Evolutionary conservation across 805 yeast species (phyloP), one percentile per base, ranked within the genome.

Genomic region (Yarrowia yakushimensis): DNA sequence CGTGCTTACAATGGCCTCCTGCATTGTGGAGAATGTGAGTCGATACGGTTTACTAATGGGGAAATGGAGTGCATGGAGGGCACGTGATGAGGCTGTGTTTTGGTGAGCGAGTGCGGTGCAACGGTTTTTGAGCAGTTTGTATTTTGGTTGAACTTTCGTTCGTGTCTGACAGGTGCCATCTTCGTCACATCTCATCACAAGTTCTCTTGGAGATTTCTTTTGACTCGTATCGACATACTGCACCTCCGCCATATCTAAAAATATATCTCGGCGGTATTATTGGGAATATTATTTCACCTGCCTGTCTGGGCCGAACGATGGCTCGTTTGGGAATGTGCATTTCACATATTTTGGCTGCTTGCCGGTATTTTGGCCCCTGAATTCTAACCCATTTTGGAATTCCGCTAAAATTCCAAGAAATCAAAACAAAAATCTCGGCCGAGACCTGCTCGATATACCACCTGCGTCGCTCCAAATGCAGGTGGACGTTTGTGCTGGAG

Each of bases 1-100:
- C 52, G 30, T 36, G 52, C 36, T 45, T 45, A 45, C 52, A 45
- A 36, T 45, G 36, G 52, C 52, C 52, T 45, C 52, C 52, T 45
- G 52, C 52, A 45, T 45, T 45, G 52, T 45, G 52, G 52, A 45
- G 52, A 45, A 45, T 45, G 52, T 45, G 52, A 43, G 52, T 20
- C 34, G 52, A 45, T 45, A 45, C 52, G 36, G 36, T 45, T 28
- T 30, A 45, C 31, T 7, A 42, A 25, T 39, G 45, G 27, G 45
- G 45, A 20, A 22, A 39, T 23, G 22, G 45, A 39, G 45, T 39
- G 12, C 17, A 15, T 27, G 28, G 2, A 2, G 10, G 31, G 15
- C 52, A 45, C 52, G 52, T 45, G 52, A 45, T 17, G 36, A 20
- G 52, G 52, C 52, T 45, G 52, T 45, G 52, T 9, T 22, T 41